Base-by-base conservation (phyloP, 139 green algal species). In the Chlamydomonas incerta region DNA sequence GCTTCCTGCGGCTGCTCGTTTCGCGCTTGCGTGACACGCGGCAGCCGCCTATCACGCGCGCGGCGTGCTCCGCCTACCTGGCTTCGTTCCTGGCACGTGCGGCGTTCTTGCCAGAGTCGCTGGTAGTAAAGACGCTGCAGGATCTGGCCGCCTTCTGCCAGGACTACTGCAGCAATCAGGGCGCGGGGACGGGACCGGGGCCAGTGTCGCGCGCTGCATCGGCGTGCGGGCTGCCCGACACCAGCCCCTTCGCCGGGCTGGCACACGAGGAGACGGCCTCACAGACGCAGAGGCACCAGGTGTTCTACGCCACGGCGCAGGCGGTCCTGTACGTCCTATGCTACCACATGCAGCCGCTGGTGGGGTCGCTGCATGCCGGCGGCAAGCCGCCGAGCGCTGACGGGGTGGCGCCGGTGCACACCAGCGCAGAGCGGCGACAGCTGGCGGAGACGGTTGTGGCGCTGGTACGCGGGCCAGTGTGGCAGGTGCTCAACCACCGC, bases 241-340 rank as follows among this genome's bases (percentile, higher is more conserved):
- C 46, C 20, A 6, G 24, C n/a, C 62, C 79, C 26, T 76, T 76
- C 14, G 47, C 33, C 18, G 33, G 50, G 52, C 3, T 82, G 35
- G 33, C 3, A 29, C 3, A 23, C 33, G 79, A 85, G 46, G 60
- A 66, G 60, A 24, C 33, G 1, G 57, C 0, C 47, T 60, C 66
- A 6, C 65, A 60, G 65, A 75, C 79, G 52, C 77, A 88, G 79
- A 79, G 89, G 80, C 88, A 91, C 81, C 80, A 77, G 67, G 68
- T 79, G 41, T 58, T 86, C 18, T 86, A 80, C n/a, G 80, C 80
- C 14, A 37, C 68, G 3, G 69, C 79, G 18, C 80, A 98, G 90
- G 96, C 93, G 9, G 72, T 97, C 65, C 88, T 98, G 74, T 98
- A 98, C 85, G 90, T 96, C 41, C 89, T 98, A 63, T 98, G 96